Percentiles rank a stretch among this genome's conserved stretches.
These are phyloP conservation scores for Geosmithia flava DNA, from an alignment of 2,329 filamentous ascomycete species.

Conservation along the genomic window DNA sequence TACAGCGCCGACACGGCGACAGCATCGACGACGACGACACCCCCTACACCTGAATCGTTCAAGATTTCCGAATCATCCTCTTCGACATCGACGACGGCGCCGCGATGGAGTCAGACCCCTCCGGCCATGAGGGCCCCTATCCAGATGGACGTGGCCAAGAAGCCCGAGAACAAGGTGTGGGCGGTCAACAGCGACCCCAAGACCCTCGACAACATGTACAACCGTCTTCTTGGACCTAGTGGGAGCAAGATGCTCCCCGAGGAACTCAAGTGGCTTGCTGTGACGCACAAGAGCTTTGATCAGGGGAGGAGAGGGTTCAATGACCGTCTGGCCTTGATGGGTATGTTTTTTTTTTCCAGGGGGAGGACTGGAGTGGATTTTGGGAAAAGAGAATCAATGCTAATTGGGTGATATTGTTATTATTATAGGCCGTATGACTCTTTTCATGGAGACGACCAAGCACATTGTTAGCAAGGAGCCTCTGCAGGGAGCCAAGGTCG, in stretches of 20 bases:
- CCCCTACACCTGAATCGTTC: constrained; percentile 12
- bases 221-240: constrained; percentile 58
- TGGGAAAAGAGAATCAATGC: too few species aligned
- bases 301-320: constrained; percentile 91
- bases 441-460: constrained; percentile 26
- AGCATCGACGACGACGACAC: constrained; percentile 2
- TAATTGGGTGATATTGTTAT: too few species aligned
- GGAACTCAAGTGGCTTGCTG: constrained; percentile 90
- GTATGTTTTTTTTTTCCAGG: constrained; percentile 31
- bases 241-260: constrained; percentile 69
- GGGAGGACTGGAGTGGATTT: too few species aligned
- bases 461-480: constrained; percentile 21
- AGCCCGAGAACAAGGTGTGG: constrained; percentile 42
- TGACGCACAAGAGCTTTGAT: constrained; percentile 98
- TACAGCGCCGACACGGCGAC: constrained; percentile 13
- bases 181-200: constrained; percentile 63
- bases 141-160: constrained; percentile 45
- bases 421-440: constrained; percentile 18
- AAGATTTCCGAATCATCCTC: constrained; percentile 4
- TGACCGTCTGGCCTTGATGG: constrained; percentile 79
- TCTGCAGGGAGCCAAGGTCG: constrained; percentile 8
- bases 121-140: constrained; percentile 57
- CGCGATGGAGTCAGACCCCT: constrained; percentile 62
- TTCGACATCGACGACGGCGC: constrained; percentile 12
- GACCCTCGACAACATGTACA: constrained; percentile 67